Conservation (phyloP, 371 early-diverging fungal genomes). For the Mortierella sp. region DNA sequence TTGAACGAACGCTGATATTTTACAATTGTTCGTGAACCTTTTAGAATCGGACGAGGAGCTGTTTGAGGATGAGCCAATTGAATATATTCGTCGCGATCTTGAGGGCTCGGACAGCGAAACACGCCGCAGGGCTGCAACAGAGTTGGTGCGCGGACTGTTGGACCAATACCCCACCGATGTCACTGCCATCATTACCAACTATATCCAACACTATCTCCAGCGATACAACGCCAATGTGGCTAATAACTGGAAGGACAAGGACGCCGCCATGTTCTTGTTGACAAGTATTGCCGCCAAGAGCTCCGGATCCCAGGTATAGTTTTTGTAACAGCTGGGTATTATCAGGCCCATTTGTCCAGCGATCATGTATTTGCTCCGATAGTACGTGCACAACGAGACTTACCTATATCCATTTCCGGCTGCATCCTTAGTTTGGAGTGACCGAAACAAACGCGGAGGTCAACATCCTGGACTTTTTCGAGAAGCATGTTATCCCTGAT, state of each 20-base stretch:
- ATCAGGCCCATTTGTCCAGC: not conserved
- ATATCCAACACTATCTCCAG: constrained; percentile 82
- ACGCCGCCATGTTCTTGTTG: constrained; percentile 93
- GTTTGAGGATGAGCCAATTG: constrained; percentile 97
- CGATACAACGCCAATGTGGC: constrained; percentile 77
- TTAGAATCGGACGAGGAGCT: constrained; percentile 91
- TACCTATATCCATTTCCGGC: constrained; percentile 13
- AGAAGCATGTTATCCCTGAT: constrained; percentile 84
- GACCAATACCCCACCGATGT: constrained; percentile 88
- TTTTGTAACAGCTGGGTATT: not conserved
- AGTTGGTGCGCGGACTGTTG: constrained; percentile 92
- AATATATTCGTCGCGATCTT: constrained; percentile 93
- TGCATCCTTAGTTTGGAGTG: constrained; percentile 72
- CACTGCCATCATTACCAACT: constrained; percentile 84
- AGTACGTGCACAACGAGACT: not conserved
- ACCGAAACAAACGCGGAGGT: constrained; percentile 84
- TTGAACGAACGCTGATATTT: not conserved
- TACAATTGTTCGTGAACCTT: not conserved
- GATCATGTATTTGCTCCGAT: not conserved
- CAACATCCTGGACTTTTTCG: constrained; percentile 87
- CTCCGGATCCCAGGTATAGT: constrained; percentile 65
- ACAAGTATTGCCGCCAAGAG: constrained; percentile 87
- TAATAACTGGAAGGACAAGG: constrained; percentile 95
- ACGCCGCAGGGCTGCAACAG: constrained; percentile 92
- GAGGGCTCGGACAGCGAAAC: constrained; percentile 95